Percentiles rank a stretch among this genome's conserved stretches.
Evolutionary conservation across 495 filamentous ascomycete species (phyloP).

Genomic region (Xylaria intraflava): DNA sequence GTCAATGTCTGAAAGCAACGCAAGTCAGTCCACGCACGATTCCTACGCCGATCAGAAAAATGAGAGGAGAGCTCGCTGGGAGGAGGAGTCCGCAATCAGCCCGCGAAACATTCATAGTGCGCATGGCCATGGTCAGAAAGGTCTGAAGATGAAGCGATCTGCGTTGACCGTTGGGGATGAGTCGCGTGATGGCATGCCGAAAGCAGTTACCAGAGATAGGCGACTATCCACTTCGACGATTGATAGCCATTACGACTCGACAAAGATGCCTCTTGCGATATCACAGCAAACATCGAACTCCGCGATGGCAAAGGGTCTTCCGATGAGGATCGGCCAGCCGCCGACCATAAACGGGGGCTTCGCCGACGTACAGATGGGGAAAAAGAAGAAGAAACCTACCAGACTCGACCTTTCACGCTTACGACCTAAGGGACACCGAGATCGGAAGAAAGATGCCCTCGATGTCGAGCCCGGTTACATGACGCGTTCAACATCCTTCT

Average conservation of each 20-base stretch:
- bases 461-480: conserved; percentile 17
- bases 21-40: conserved; percentile 17
- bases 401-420: conserved; percentile 42
- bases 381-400: conserved; percentile 42
- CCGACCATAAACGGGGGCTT: conserved; percentile 35
- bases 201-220: conserved; percentile 34
- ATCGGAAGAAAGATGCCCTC: conserved; percentile 11
- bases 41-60: conserved; percentile 9
- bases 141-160: conserved; percentile 16
- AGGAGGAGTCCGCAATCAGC: conserved; percentile 44
- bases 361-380: conserved; percentile 19
- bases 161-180: conserved; percentile 15
- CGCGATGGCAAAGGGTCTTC: conserved; percentile 47
- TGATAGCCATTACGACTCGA: conserved; percentile 46
- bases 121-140: conserved; percentile 11
- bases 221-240: conserved; percentile 46
- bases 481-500: conserved; percentile 35
- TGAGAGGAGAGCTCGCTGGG: conserved; percentile 28
- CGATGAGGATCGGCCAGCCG: conserved; percentile 35
- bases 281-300: conserved; percentile 51
- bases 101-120: conserved; percentile 24
- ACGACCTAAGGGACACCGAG: conserved; percentile 23
- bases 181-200: conserved; percentile 25
- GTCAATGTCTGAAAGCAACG: conserved; percentile 41
- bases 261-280: conserved; percentile 44